phyloP scores from a whole-genome alignment of 192 early-diverging fungal species.

The Haplosporangium gracile region DNA sequence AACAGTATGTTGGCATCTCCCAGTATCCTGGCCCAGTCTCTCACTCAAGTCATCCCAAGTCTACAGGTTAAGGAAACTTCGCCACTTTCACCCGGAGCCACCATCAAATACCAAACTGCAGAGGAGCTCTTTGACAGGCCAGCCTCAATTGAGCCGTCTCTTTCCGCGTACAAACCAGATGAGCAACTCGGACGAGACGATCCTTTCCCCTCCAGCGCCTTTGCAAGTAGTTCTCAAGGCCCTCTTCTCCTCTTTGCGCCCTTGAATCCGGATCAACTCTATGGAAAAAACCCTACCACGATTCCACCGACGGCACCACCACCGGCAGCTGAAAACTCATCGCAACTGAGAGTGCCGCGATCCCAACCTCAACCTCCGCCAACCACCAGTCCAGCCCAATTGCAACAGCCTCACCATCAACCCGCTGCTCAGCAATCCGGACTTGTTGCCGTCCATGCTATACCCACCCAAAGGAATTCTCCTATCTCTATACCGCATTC shows the following conservation, averaged over 20 bases:
- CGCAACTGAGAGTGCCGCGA: constrained; percentile 2
- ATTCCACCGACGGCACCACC: constrained; percentile 31
- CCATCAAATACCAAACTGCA: constrained; percentile 40
- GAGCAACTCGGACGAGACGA: constrained; percentile 23
- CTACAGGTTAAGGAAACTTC: constrained; percentile 49
- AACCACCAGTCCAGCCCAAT: background rate
- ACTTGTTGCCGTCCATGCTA: constrained; percentile 2
- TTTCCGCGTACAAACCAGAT: constrained; percentile 21
- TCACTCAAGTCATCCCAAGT: constrained; percentile 47
- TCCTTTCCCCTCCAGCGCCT: constrained; percentile 36
- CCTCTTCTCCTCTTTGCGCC: constrained; percentile 46
- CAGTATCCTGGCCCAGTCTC: constrained; percentile 50
- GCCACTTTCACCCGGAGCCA: constrained; percentile 20
- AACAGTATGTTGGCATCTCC: constrained; percentile 55
- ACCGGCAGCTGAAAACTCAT: constrained; percentile 5
- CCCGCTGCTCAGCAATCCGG: background rate
- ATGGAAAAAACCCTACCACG: constrained; percentile 18
- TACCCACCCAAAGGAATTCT: constrained; percentile 26
- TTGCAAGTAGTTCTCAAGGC: constrained; percentile 7
- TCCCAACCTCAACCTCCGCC: constrained; percentile 16
- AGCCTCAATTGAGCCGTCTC: constrained; percentile 36
- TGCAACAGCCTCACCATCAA: constrained; percentile 1
- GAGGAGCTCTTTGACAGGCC: constrained; percentile 55
- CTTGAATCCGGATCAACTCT: constrained; percentile 44
- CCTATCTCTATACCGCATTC: constrained; percentile 6